Evolutionary conservation across 148 eudicot species (phyloP), one percentile per base, ranked within the genome.

Genomic region (Pharnaceum exiguum): DNA sequence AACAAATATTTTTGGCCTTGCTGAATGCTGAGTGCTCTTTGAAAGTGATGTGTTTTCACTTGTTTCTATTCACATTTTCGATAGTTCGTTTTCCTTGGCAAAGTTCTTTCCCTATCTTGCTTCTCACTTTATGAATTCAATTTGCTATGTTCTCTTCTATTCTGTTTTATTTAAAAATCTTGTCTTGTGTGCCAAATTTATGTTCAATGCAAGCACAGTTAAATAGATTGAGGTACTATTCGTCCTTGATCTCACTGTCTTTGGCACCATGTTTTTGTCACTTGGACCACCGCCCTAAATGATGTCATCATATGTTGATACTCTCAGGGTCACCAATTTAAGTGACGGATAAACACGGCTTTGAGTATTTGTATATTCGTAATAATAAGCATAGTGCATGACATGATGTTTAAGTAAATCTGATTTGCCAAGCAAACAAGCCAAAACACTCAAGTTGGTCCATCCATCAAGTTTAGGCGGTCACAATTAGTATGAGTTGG

Each of bases 401-500:
- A n/a, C n/a, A n/a, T n/a, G n/a, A n/a, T n/a, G n/a, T n/a, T n/a
- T n/a, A n/a, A n/a, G n/a, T n/a, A n/a, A n/a, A n/a, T n/a, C n/a
- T n/a, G n/a, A n/a, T n/a, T n/a, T 12, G 15, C 28, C 15, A 3
- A 2, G 18, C 10, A 6, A 45, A 35, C 18, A 21, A 43, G 33
- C 1, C 35, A 44, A 45, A 46, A 21, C 53, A 60, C 30, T 52
- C n/a, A 43, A 33, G 25, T 5, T 30, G 57, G 60, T 48, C n/a
- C n/a, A n/a, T 9, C 59, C 71, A 66, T 60, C 47, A 54, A 39
- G 58, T 54, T 60, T 12, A 38, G 39, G 67, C 55, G 76, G 66
- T 60, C 67, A 60, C 71, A 62, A 16, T 36, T 45, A n/a, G 4
- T 25, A 56, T 72, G 76, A 72, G 76, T 72, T 67, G 71, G 76